Evolutionary conservation across 2,329 filamentous ascomycete species (phyloP).

Genomic region (Aspergillus sp.): DNA sequence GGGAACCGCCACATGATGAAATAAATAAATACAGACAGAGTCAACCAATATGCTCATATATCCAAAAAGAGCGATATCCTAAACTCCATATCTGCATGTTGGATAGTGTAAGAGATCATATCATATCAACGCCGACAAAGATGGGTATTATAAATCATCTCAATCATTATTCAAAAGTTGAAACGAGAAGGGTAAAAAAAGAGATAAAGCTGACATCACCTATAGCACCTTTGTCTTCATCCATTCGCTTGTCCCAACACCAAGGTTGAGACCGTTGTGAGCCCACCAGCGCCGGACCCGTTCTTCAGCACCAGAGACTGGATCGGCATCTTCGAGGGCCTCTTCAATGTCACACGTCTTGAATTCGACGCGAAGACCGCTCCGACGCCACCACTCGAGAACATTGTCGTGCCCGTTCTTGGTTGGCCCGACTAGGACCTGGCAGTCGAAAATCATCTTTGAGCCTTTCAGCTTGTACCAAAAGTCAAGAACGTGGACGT

Average conservation of each 20-base stretch:
- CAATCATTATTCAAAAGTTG: slow-evolving; percentile 2
- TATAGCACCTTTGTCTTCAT: slow-evolving; percentile 78
- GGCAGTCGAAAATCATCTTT: slow-evolving; percentile 79
- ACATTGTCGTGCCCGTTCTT: slow-evolving; percentile 83
- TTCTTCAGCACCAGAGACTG: slow-evolving; percentile 69
- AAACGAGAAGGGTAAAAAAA: not conserved
- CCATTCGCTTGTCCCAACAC: slow-evolving; percentile 84
- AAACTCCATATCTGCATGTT: slow-evolving; percentile 4
- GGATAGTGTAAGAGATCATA: slow-evolving; percentile 2
- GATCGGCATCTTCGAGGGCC: slow-evolving; percentile 78
- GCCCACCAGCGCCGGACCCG: slow-evolving; percentile 87
- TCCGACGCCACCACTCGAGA: slow-evolving; percentile 87
- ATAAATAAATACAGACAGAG: not conserved
- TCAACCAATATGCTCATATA: not conserved
- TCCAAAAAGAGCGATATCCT: not conserved
- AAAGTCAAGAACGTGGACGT: slow-evolving; percentile 79
- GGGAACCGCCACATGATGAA: not conserved
- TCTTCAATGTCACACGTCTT: slow-evolving; percentile 96
- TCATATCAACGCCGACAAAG: slow-evolving; percentile 15
- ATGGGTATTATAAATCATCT: slow-evolving; percentile 21
- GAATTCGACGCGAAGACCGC: slow-evolving; percentile 79
- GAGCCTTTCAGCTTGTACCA: slow-evolving; percentile 78
- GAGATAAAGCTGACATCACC: not conserved
- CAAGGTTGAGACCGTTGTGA: slow-evolving; percentile 77
- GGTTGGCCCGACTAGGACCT: slow-evolving; percentile 84